phyloP scores from a whole-genome alignment of 176 grass and related monocot species.

The Microstegium vimineum region DNA sequence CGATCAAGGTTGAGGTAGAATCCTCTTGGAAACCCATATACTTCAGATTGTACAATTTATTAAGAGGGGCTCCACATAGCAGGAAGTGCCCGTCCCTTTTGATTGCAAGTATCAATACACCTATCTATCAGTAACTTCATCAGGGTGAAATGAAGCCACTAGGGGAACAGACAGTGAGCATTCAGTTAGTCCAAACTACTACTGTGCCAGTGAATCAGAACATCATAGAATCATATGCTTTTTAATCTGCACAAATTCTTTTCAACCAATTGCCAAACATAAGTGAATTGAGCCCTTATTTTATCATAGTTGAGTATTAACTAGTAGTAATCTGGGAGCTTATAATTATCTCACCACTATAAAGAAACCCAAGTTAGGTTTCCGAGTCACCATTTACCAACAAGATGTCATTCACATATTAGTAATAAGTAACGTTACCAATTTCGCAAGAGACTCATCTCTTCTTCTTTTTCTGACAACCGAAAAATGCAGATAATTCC shows the following conservation, averaged over 20 bases:
- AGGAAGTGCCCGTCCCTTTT: neutral
- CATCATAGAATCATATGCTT: neutral
- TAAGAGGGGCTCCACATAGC: neutral
- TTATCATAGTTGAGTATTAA: neutral
- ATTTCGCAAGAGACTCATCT: neutral
- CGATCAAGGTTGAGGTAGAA: neutral
- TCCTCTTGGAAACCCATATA: neutral
- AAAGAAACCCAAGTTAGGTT: neutral
- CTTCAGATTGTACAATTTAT: neutral
- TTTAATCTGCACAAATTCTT: neutral
- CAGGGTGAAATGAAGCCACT: neutral
- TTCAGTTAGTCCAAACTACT: neutral
- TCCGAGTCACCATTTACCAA: neutral
- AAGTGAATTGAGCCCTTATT: neutral
- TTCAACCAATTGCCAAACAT: neutral
- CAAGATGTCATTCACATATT: neutral
- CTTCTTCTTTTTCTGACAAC: neutral
- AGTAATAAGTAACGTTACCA: neutral
- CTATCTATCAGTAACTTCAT: neutral
- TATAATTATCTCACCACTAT: neutral
- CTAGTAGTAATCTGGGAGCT: neutral
- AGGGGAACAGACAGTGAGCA: neutral
- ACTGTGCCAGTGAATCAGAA: neutral
- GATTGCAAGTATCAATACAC: neutral
- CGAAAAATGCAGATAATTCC: neutral